Conservation (phyloP, 306 rosid genomes). For the Ochetophila trinervis region DNA sequence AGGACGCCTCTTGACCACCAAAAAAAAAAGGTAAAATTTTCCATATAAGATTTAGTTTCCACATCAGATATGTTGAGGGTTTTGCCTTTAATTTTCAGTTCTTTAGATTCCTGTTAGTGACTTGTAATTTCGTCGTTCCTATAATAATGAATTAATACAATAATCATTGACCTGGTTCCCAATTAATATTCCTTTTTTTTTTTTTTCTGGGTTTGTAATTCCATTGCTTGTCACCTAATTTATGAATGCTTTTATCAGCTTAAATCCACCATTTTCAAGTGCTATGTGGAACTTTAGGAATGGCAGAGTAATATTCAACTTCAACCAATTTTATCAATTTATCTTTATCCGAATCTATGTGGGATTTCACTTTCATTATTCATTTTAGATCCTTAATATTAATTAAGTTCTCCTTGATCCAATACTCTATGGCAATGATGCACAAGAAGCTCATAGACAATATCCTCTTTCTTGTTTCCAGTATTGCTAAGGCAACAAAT, state of each 20-base stretch:
- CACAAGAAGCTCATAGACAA: too few relatives aligned
- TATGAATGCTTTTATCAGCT: neutral
- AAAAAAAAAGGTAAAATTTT: conserved; percentile 1
- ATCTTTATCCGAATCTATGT: too few relatives aligned
- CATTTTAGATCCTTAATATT: too few relatives aligned
- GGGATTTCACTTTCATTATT: too few relatives aligned
- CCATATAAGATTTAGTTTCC: neutral
- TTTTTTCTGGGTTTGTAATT: neutral
- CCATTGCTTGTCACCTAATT: neutral
- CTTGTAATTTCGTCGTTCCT: neutral
- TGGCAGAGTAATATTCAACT: neutral
- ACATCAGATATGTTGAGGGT: neutral
- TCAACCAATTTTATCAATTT: too few relatives aligned
- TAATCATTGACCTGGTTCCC: neutral
- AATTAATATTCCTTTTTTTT: neutral
- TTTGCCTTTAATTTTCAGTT: neutral
- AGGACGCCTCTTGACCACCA: conserved; percentile 34
- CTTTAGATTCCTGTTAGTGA: neutral
- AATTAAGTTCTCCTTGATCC: too few relatives aligned
- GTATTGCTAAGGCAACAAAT: too few relatives aligned
- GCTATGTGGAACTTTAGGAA: neutral
- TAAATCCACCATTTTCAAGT: neutral
- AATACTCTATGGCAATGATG: too few relatives aligned
- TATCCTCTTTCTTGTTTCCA: too few relatives aligned
- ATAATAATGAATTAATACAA: neutral